A percentile compares a stretch with the other conserved stretches of the same genome.
Evolutionary conservation across 1,284 basidiomycete genomes (phyloP).

Genomic region (Moniliophthora roreri): DNA sequence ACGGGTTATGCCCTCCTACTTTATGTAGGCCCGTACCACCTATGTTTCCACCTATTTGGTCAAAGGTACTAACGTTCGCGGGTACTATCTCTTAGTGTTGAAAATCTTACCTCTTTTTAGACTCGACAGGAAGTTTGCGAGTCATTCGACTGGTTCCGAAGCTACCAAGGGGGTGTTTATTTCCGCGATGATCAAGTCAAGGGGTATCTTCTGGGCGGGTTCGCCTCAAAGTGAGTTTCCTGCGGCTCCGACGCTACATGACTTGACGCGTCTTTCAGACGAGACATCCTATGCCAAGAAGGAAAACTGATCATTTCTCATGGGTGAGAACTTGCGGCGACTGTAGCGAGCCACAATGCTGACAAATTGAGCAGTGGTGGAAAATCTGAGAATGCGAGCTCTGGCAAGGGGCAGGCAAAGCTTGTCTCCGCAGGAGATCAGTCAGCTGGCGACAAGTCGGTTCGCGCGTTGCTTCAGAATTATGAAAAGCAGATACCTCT

Average conservation of each 20-base stretch:
- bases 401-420: constrained; percentile 34
- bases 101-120: constrained; percentile 34
- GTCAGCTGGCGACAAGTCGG: constrained; percentile 62
- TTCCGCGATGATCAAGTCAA: constrained; percentile 56
- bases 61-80: constrained; percentile 8
- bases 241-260: not conserved
- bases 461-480: constrained; percentile 62
- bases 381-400: constrained; percentile 56
- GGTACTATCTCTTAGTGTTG: too few species aligned
- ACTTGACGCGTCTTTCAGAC: constrained; percentile 38
- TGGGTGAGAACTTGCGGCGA: constrained; percentile 47
- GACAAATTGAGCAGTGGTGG: constrained; percentile 52
- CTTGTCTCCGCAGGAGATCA: constrained; percentile 57
- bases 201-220: constrained; percentile 73
- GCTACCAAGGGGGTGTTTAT: constrained; percentile 79
- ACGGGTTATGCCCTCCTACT: too few species aligned
- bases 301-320: constrained; percentile 78
- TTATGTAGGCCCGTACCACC: not conserved
- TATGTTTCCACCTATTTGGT: constrained; percentile 13
- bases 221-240: constrained; percentile 54
- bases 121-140: constrained; percentile 82
- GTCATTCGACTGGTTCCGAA: constrained; percentile 69
- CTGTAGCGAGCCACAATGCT: constrained; percentile 7
- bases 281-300: constrained; percentile 60
- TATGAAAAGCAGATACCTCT: constrained; percentile 52